Base-by-base conservation (phyloP, 257 asterid genomes). In the Anisodus acutangulus region DNA sequence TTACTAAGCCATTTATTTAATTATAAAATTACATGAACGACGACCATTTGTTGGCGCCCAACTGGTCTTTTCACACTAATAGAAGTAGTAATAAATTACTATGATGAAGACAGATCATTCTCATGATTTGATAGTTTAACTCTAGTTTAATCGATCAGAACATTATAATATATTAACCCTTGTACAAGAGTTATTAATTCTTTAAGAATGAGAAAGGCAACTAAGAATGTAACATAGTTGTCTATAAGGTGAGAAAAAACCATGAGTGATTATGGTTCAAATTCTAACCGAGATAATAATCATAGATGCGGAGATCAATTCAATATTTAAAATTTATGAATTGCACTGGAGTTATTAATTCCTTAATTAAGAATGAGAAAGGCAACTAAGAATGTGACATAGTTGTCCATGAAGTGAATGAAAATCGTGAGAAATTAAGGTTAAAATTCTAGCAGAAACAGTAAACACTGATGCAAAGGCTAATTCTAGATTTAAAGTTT, bases 41-140 rank as follows among this genome's bases (percentile, higher is more conserved):
- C 15, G 6, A 76, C 81, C 47, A 51, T 51, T 74, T 22, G 45
- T 26, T 8, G 81, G 63, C 63, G 81, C 9, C 81, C 15, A 49
- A 51, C 64, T 51, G 11, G 9, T 22, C 47, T 76, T 76, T 76
- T 51, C 81, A 76, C 81, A 76, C 81, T 22, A 10, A 49, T 16
- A 63, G 9, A 53, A 39, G n/a, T n/a, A n/a, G n/a, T 76, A 57
- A 45, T 70, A 17, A 54, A 22, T 80, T 57, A 68, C 26, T 45
- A 19, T 64, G 16, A 57, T 26, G 69, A 22, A 70, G 22, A 66
- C 22, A 43, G 58, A 72, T 84, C 82, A 62, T 16, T 45, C 3
- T 45, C 26, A 49, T 82, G 86, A 86, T 86, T 76, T 64, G 85
- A 85, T 62, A 19, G 83, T 81, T 81, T 59, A 70, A 70, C 85